These are phyloP conservation scores for Elaeis guineensis DNA, from an alignment of 176 grass and related monocot genomes.

Conservation along the genomic window DNA sequence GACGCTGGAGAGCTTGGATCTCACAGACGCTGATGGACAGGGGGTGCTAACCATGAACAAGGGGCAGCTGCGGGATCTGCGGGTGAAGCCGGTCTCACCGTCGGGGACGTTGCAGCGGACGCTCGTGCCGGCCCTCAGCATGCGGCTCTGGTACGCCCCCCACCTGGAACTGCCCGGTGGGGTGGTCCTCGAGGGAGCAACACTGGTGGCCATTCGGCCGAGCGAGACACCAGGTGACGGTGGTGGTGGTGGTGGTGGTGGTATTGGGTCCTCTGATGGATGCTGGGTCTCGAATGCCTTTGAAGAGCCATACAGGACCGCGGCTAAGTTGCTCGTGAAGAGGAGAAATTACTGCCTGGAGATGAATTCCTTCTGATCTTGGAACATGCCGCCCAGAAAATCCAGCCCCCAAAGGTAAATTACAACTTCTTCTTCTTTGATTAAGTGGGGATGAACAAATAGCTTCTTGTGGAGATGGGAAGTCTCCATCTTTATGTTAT, in stretches of 20 bases:
- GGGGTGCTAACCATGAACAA: constrained; percentile 79
- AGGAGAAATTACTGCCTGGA: constrained; percentile 67
- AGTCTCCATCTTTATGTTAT: too few relatives aligned
- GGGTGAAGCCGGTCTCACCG: constrained; percentile 42
- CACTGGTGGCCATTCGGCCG: constrained; percentile 72
- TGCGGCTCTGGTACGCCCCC: constrained; percentile 71
- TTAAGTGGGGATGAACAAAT: too few relatives aligned
- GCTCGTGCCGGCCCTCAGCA: constrained; percentile 77
- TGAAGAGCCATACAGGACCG: constrained; percentile 71
- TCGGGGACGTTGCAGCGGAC: constrained; percentile 58
- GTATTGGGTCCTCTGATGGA: constrained; percentile 10
- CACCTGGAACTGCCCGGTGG: constrained; percentile 61
- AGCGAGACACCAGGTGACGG: constrained; percentile 36
- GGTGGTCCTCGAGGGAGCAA: constrained; percentile 66
- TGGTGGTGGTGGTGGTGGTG: constrained; percentile 3
- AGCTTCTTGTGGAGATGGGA: too few relatives aligned
- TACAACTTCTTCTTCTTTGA: too few relatives aligned
- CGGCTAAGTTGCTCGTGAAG: constrained; percentile 58
- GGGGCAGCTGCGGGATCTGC: constrained; percentile 53
- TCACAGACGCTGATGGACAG: constrained; percentile 72
- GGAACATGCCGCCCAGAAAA: background rate
- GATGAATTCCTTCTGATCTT: constrained; percentile 91
- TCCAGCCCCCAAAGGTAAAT: too few relatives aligned
- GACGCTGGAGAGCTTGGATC: constrained; percentile 57
- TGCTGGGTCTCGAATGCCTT: constrained; percentile 75